phyloP scores from a whole-genome alignment of 139 green algal species.

The Edaphochlamys debaryana region DNA sequence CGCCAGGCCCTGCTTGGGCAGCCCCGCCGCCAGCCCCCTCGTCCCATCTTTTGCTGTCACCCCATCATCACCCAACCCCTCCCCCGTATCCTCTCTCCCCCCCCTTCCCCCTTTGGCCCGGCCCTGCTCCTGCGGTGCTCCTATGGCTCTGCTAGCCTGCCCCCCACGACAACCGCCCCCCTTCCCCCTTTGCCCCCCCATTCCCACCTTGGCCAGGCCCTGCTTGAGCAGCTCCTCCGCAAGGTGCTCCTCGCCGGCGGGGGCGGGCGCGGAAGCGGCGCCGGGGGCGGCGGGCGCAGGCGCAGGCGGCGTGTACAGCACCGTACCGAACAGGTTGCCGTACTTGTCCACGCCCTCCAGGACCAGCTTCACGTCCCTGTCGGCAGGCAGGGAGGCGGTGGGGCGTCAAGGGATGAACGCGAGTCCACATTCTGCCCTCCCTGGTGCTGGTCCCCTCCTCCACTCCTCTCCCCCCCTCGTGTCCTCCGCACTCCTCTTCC shows the following conservation, averaged over 20 bases:
- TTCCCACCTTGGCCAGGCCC: constrained; percentile 68
- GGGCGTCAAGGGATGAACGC: neutral
- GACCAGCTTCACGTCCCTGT: constrained; percentile 73
- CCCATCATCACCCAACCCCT: neutral
- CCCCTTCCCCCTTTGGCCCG: neutral
- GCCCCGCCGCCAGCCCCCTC: constrained; percentile 73
- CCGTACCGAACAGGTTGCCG: constrained; percentile 84
- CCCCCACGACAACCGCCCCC: neutral
- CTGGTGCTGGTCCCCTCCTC: neutral
- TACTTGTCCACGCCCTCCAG: constrained; percentile 91
- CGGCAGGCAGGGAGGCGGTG: neutral
- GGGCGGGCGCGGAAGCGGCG: neutral
- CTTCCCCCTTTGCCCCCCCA: neutral
- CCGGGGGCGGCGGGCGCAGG: neutral
- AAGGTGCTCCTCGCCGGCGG: constrained; percentile 64
- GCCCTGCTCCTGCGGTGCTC: too few relatives aligned
- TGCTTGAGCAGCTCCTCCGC: constrained; percentile 70
- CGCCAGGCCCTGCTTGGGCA: constrained; percentile 71
- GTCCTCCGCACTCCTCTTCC: neutral
- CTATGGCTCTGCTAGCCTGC: too few relatives aligned
- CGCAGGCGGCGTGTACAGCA: constrained; percentile 59
- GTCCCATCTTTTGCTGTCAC: too few relatives aligned
- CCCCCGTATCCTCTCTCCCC: too few relatives aligned
- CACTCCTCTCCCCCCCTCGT: too few relatives aligned
- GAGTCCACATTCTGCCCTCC: neutral